A percentile compares a stretch with the other conserved stretches of the same genome.
phyloP scores from a whole-genome alignment of 2,329 filamentous ascomycete genomes.

The Cercospora sesami region DNA sequence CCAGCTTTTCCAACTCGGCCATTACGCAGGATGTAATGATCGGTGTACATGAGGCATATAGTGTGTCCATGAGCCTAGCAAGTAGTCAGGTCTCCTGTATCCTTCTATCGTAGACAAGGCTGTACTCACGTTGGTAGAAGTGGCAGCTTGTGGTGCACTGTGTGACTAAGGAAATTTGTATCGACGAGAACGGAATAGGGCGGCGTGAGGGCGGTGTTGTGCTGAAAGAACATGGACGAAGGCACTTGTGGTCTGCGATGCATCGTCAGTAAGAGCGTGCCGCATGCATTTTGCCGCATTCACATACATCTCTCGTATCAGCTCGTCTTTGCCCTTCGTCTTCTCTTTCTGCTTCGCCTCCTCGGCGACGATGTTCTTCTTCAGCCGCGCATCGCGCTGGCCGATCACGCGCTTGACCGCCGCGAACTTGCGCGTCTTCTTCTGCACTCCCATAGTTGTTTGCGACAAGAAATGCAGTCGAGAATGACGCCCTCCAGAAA shows the following conservation, averaged over 20 bases:
- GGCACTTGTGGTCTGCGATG: slow-evolving; percentile 38
- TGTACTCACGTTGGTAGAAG: not conserved
- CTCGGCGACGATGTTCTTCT: slow-evolving; percentile 73
- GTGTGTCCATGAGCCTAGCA: slow-evolving; percentile 86
- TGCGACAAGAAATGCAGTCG: not conserved
- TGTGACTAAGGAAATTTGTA: slow-evolving; percentile 89
- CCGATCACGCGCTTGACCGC: slow-evolving; percentile 80
- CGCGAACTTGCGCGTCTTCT: slow-evolving; percentile 90
- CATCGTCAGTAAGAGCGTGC: slow-evolving; percentile 14
- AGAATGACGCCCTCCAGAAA: slow-evolving; percentile 2
- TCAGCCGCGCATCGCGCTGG: slow-evolving; percentile 75
- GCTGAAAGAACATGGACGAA: slow-evolving; percentile 76
- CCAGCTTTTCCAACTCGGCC: slow-evolving; percentile 85
- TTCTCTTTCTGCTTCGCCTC: slow-evolving; percentile 60
- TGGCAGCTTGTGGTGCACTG: slow-evolving; percentile 86
- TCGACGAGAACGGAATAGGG: slow-evolving; percentile 81
- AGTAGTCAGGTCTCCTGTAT: slow-evolving; percentile 43
- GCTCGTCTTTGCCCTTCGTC: slow-evolving; percentile 55
- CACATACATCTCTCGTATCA: slow-evolving; percentile 70
- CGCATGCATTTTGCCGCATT: not conserved
- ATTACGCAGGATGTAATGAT: slow-evolving; percentile 83
- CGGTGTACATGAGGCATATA: slow-evolving; percentile 87
- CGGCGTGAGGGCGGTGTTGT: slow-evolving; percentile 82
- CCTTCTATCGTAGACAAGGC: not conserved
- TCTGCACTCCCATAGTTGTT: slow-evolving; percentile 74